Conservation (phyloP, 306 rosid genomes). For the Medicago ruthenica region DNA sequence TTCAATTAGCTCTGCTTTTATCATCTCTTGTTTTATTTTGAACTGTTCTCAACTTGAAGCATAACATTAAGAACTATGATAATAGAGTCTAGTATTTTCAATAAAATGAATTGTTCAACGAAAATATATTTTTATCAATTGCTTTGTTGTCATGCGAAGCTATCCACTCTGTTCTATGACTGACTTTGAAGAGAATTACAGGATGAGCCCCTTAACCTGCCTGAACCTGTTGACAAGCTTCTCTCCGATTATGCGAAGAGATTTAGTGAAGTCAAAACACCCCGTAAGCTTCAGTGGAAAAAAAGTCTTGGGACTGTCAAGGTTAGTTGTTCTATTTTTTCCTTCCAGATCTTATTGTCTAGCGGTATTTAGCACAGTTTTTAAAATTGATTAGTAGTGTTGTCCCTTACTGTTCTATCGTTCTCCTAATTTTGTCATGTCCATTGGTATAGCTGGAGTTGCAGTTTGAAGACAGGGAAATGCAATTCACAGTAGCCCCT, state of each 20-base stretch:
- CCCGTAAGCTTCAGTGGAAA: conserved; percentile 94
- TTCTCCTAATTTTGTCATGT: conserved; percentile 31
- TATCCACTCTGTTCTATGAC: conserved; percentile 10
- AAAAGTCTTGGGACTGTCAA: conserved; percentile 92
- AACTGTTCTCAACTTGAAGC: conserved; percentile 26
- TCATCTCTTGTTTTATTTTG: neutral
- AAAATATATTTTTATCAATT: conserved; percentile 31
- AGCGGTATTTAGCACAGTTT: conserved; percentile 3
- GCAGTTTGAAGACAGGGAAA: conserved; percentile 84
- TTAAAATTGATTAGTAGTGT: conserved; percentile 15
- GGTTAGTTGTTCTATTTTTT: conserved; percentile 57
- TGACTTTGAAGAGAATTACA: conserved; percentile 54
- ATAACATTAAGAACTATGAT: neutral
- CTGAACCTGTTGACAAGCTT: conserved; percentile 75
- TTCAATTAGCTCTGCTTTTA: conserved; percentile 19
- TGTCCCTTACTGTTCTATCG: conserved; percentile 18
- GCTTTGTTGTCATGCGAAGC: conserved; percentile 20
- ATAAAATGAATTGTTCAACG: conserved; percentile 23
- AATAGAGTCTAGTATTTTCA: conserved; percentile 7
- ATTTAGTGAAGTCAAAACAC: conserved; percentile 93
- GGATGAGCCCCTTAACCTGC: conserved; percentile 81
- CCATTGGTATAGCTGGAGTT: conserved; percentile 73
- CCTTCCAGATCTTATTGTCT: neutral
- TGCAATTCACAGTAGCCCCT: conserved; percentile 84
- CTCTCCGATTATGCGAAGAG: conserved; percentile 87